Conservation (phyloP, 768 basidiomycete genomes). For the Phlebiopsis flavidoalba region DNA sequence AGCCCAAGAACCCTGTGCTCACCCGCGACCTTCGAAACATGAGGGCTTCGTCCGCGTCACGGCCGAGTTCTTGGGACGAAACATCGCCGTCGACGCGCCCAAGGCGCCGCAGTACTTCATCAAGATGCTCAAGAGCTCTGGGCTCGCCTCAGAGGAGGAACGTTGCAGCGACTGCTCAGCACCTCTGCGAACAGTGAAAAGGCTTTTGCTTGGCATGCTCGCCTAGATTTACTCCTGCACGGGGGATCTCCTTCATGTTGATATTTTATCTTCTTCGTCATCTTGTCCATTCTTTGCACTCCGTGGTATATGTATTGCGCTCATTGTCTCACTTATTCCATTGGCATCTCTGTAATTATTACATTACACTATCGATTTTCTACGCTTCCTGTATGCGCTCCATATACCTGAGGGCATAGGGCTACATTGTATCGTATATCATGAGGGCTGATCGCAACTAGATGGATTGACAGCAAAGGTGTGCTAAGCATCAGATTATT, state of each 20-base stretch:
- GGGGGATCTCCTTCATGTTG: neutral
- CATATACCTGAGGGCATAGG: neutral
- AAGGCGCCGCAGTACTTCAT: slow-evolving; percentile 77
- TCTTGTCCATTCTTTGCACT: slow-evolving; percentile 3
- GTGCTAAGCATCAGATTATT: neutral
- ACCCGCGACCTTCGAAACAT: slow-evolving; percentile 59
- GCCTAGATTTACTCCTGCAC: slow-evolving; percentile 32
- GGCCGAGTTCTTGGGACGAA: slow-evolving; percentile 73
- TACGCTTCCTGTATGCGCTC: neutral
- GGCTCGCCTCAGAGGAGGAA: slow-evolving; percentile 53
- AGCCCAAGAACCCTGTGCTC: slow-evolving; percentile 60
- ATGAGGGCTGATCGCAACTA: neutral
- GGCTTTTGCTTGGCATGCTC: slow-evolving; percentile 54
- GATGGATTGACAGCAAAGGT: neutral
- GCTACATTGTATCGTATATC: neutral
- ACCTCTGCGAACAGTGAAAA: slow-evolving; percentile 59
- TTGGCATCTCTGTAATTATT: slow-evolving; percentile 7
- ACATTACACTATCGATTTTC: slow-evolving; percentile 2
- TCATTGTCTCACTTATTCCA: slow-evolving; percentile 6
- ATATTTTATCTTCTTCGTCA: neutral
- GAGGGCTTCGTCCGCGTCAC: slow-evolving; percentile 65
- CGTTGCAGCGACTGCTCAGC: slow-evolving; percentile 48
- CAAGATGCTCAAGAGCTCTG: slow-evolving; percentile 65
- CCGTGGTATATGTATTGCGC: slow-evolving; percentile 4
- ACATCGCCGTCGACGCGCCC: slow-evolving; percentile 87